phyloP scores from a whole-genome alignment of 768 basidiomycete genomes.

The Mycena rosella region DNA sequence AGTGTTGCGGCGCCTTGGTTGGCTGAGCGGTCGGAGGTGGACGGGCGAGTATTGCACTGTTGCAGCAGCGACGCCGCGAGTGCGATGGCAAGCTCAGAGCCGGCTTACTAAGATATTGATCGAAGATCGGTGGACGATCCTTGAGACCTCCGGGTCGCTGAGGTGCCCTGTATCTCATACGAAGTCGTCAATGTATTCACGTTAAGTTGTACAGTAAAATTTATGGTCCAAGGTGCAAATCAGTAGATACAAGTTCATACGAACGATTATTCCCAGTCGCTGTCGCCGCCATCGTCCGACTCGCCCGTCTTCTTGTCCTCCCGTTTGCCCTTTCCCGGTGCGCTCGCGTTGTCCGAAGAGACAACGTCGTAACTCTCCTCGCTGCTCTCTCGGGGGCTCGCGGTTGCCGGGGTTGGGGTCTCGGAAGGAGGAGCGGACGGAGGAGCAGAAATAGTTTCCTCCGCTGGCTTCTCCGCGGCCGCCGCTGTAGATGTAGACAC shows the following conservation, averaged over 20 bases:
- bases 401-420: conserved; percentile 48
- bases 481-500: conserved; percentile 2
- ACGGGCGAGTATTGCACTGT: no score
- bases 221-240: conserved; percentile 10
- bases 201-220: conserved; percentile 17
- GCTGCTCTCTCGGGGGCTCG: conserved; percentile 68
- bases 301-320: conserved; percentile 45
- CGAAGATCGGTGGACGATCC: no score
- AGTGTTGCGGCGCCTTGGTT: no score
- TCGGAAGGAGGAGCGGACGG: conserved; percentile 50
- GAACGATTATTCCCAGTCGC: conserved; percentile 74
- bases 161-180: no score
- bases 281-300: conserved; percentile 62
- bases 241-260: conserved; percentile 5
- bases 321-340: conserved; percentile 51
- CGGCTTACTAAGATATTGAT: no score
- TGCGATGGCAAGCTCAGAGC: no score
- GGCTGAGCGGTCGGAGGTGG: no score
- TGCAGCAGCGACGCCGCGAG: no score
- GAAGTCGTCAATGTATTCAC: not conserved
- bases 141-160: no score
- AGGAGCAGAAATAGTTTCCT: conserved; percentile 39
- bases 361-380: conserved; percentile 80
- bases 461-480: conserved; percentile 7
- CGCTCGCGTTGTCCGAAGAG: conserved; percentile 65